These are phyloP conservation scores for Alternaria brassicicola DNA, from an alignment of 2,329 filamentous ascomycete species.

Conservation along the genomic window DNA sequence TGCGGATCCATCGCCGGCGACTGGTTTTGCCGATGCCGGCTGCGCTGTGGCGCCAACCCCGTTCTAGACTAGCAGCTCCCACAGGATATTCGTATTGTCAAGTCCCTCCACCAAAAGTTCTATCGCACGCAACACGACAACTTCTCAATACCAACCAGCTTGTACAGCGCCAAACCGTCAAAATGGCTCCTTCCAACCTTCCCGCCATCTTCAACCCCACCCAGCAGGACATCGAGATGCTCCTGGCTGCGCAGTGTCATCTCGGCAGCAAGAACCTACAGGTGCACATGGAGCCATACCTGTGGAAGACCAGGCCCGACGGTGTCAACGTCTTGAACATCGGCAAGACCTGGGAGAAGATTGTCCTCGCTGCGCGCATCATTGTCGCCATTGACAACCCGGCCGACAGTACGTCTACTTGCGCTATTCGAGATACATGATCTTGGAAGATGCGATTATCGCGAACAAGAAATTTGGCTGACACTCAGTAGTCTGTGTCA, in stretches of 20 bases:
- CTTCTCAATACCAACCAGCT: constrained; percentile 29
- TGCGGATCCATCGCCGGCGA: constrained; percentile 11
- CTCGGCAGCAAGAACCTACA: constrained; percentile 99
- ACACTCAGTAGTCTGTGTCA: constrained; percentile 66
- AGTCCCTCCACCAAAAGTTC: constrained; percentile 28
- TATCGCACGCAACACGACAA: constrained; percentile 32
- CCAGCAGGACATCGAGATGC: constrained; percentile 98
- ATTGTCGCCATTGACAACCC: constrained; percentile 99
- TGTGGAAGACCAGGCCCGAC: constrained; percentile 99
- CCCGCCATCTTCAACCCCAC: constrained; percentile 97
- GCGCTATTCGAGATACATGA: constrained; percentile 7
- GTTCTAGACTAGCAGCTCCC: constrained; percentile 19
- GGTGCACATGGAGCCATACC: constrained; percentile 99
- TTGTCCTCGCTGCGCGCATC: constrained; percentile 97
- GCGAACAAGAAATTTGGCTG: constrained; percentile 11
- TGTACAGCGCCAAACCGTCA: constrained; percentile 55
- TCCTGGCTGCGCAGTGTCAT: constrained; percentile 95
- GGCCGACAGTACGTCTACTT: constrained; percentile 75
- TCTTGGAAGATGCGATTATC: constrained; percentile 7
- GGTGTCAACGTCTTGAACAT: constrained; percentile 99
- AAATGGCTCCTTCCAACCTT: constrained; percentile 94
- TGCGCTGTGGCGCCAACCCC: constrained; percentile 9
- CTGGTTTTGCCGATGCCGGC: constrained; percentile 17
- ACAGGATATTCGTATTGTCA: constrained; percentile 21
- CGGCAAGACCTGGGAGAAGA: constrained; percentile 99